phyloP scores from a whole-genome alignment of 2,329 filamentous ascomycete species.

The Chaetomium strumarium region DNA sequence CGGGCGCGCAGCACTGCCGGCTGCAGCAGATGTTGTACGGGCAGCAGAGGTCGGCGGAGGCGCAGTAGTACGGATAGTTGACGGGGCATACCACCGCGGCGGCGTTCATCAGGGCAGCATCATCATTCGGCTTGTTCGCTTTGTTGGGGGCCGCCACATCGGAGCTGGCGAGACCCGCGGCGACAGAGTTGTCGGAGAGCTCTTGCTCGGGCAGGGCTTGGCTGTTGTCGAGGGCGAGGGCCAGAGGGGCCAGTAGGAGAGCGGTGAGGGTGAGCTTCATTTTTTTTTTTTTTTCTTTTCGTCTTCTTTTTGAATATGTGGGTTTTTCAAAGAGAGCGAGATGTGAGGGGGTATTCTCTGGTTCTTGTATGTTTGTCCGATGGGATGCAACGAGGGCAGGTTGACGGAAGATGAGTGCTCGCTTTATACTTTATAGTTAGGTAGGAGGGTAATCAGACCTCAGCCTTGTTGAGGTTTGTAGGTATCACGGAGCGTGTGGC shows the following conservation, averaged over 20 bases:
- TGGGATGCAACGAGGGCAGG: too few relatives aligned
- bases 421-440: neutral
- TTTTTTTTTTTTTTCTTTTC: too few relatives aligned
- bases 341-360: neutral
- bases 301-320: too few relatives aligned
- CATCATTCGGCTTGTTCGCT: too few relatives aligned
- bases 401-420: neutral
- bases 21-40: neutral
- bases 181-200: neutral
- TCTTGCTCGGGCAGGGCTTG: neutral
- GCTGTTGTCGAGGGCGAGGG: neutral
- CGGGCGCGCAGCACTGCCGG: neutral
- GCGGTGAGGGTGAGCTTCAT: neutral
- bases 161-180: neutral
- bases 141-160: too few relatives aligned
- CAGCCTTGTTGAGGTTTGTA: neutral
- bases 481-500: neutral
- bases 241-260: neutral
- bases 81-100: neutral
- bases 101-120: too few relatives aligned
- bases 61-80: neutral
- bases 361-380: neutral
- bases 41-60: neutral
- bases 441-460: too few relatives aligned
- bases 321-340: neutral